Base-by-base conservation (phyloP, 1,284 basidiomycete genomes). In the Rhizoctonia solani region DNA sequence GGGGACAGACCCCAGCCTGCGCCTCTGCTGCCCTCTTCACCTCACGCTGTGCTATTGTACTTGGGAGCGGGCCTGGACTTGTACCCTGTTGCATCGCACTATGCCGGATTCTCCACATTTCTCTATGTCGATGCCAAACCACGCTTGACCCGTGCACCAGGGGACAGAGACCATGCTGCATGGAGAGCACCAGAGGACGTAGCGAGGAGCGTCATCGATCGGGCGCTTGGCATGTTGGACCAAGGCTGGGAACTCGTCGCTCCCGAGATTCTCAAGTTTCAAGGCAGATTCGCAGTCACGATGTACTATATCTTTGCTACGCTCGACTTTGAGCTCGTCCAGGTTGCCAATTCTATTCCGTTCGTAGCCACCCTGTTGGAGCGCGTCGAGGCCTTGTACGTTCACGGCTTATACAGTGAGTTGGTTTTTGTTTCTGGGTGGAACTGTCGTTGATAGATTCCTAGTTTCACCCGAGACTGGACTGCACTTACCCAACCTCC, bases 121-220 rank as follows among this genome's bases (percentile, higher is more conserved):
- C 47, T 63, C 19, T 63, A 63, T 29, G 58, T 63, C 32, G 58
- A 63, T 27, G 58, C 58, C 5, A 63, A 63, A 19, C 58, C 58
- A 2, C 58, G 58, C 1, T 37, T 63, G 27, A 63, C 58, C 8
- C 58, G 58, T 8, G 58, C 58, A 2, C 58, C 58, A 5, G 58
- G 58, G 44, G 44, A 63, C 47, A 46, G 47, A n/a, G 58, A 63
- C 47, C 58, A 63, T 34, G 58, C 58, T 13, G 46, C 44, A 3
- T 63, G 58, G 58, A 29, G 58, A 14, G 58, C 56, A 8, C 58
- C 58, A 8, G 58, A 29, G n/a, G 58, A 63, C 34, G 58, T 63
- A 16, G 58, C 58, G 3, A 29, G 58, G 5, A n/a, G 46, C 14
- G 58, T 63, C 1, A 52, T 63, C 21, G 58, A 63, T 5, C 29